Evolutionary conservation across 1,139 yeast species (phyloP), one percentile per base, ranked within the genome.

Genomic region (Komagataea norvegica): DNA sequence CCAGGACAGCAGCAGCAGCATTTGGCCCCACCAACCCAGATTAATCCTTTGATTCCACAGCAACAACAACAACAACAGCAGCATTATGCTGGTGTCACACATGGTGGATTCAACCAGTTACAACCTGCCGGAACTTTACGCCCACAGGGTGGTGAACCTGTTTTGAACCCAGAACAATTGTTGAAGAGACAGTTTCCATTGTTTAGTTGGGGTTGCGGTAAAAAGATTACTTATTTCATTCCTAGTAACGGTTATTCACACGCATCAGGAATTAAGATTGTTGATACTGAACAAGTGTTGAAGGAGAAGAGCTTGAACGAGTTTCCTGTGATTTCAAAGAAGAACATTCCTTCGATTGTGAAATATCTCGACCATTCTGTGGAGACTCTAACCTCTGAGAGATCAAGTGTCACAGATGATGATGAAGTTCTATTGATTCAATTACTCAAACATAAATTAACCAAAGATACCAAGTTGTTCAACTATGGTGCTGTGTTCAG

Each of bases 151-250:
- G 10, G 5, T 30, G 16, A 21, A 15, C 22, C 31, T 3, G 11
- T 19, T 19, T 23, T 16, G 8, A 31, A 41, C n/a, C 44, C 51
- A 13, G 68, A 67, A 36, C 52, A 57, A 18, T 46, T 62, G 19
- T 36, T 50, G 25, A 40, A 46, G 11, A 67, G 85, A 41, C 95
- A 86, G 56, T 84, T 83, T 57, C 95, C 95, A 0, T 59, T 88
- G 25, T 83, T 87, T 56, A 67, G 73, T 40, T 88, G 94, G 85
- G 74, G 85, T 33, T 62, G 66, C 26, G 64, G 72, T 6, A 65
- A 66, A 9, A 70, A 64, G 36, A 56, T 72, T 15, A 68, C 70
- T 1, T 62, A 65, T 26, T 65, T 69, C 36, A 51, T 74, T 25
- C 79, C 83, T 6, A 52, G 65, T 11, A 41, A 39, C n/a, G 38